Base-by-base conservation (phyloP, 2,329 filamentous ascomycete species). In the Lecanicillium sp. region DNA sequence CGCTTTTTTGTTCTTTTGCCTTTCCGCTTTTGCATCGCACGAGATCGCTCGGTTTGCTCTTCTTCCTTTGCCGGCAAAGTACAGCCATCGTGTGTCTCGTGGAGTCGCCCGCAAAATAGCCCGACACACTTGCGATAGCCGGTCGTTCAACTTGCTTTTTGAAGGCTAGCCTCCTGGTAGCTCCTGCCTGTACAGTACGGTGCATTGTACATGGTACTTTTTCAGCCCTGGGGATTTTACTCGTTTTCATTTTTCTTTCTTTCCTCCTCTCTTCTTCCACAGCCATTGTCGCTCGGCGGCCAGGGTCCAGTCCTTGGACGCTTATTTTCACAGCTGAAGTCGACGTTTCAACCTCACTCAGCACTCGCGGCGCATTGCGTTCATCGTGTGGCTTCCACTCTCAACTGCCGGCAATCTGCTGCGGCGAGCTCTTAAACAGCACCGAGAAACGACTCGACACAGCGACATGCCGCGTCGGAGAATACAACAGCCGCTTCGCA, bases 91-190 rank as follows among this genome's bases (percentile, higher is more conserved):
- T n/a, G n/a, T n/a, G n/a, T n/a, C n/a, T n/a, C n/a, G n/a, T n/a
- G n/a, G n/a, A n/a, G n/a, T n/a, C n/a, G n/a, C n/a, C n/a, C n/a
- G n/a, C n/a, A n/a, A n/a, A n/a, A n/a, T n/a, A n/a, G n/a, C 23
- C 6, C 11, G 20, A 11, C 19, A 37, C 35, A 26, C 26, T 19
- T 9, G 17, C 29, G 14, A 12, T 15, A 12, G n/a, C 33, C 29
- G 7, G 21, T 44, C 30, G 41, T 24, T n/a, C n/a, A n/a, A n/a
- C n/a, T n/a, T 44, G 9, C 41, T 44, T 33, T 23, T 44, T 44
- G 8, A 29, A 44, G 42, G 23, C 42, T 44, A 44, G 42, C 42
- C 42, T 44, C 32, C 21, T n/a, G n/a, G n/a, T n/a, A n/a, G n/a
- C n/a, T n/a, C n/a, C n/a, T n/a, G n/a, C n/a, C n/a, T n/a, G n/a